Conservation (phyloP, 768 basidiomycete genomes). For the Tricholoma terreum region DNA sequence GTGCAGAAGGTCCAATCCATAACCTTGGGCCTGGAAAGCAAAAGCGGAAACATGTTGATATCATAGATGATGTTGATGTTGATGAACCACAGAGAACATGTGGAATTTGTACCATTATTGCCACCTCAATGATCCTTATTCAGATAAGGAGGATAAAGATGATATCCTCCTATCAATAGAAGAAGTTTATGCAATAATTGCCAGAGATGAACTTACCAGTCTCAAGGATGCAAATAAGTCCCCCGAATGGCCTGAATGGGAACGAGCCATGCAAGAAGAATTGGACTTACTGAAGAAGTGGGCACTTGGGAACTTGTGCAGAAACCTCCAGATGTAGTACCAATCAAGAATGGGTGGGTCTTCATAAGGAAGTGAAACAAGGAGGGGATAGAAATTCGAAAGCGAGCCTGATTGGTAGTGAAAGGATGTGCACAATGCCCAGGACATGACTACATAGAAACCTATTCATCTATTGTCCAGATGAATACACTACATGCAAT, state of each 20-base stretch:
- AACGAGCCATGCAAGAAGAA: too few relatives aligned
- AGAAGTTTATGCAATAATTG: not conserved
- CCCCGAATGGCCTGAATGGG: too few relatives aligned
- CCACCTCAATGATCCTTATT: not conserved
- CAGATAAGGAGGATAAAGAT: not conserved
- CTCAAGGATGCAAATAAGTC: too few relatives aligned
- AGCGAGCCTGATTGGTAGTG: slow-evolving; percentile 35
- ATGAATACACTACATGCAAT: slow-evolving; percentile 12
- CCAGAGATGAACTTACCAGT: not conserved
- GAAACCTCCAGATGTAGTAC: too few relatives aligned
- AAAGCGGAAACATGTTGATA: too few relatives aligned
- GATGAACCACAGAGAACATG: not conserved
- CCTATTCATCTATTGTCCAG: slow-evolving; percentile 16
- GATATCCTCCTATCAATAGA: not conserved
- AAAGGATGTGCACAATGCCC: slow-evolving; percentile 35
- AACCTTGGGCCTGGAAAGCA: too few relatives aligned
- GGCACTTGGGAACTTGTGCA: too few relatives aligned
- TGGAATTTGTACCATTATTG: not conserved
- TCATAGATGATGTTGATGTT: not conserved
- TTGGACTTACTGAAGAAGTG: not conserved
- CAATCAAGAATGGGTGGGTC: slow-evolving; percentile 15
- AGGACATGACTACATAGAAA: slow-evolving; percentile 31
- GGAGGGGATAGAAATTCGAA: slow-evolving; percentile 20
- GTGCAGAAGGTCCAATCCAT: too few relatives aligned
- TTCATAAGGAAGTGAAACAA: slow-evolving; percentile 29